Evolutionary conservation across 768 basidiomycete genomes (phyloP).

Genomic region (Cystobasidium tubakii): DNA sequence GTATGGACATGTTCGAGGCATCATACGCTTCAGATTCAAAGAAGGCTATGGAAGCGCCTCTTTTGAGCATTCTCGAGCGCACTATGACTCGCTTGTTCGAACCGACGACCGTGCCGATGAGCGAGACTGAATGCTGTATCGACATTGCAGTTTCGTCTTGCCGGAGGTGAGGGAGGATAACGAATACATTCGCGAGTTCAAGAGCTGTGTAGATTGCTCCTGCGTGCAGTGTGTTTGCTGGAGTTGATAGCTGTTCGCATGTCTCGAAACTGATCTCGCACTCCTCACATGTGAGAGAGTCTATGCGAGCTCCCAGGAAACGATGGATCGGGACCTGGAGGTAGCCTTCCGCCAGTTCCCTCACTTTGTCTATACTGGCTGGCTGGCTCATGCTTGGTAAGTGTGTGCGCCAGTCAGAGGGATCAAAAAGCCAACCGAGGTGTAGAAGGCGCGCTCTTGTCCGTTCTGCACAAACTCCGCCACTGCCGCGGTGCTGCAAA

Average conservation of each 20-base stretch:
- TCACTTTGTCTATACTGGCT: not conserved
- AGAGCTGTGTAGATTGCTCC: slow-evolving; percentile 7
- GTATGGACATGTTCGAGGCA: not conserved
- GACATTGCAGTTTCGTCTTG: not conserved
- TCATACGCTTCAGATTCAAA: slow-evolving; percentile 6
- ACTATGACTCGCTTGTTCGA: not conserved
- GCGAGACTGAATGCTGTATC: not conserved
- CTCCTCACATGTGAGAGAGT: not conserved
- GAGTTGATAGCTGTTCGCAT: not conserved
- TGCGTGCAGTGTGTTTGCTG: not conserved
- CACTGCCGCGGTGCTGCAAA: too few relatives aligned
- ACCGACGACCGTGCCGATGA: not conserved
- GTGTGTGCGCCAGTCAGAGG: not conserved
- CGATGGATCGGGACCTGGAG: not conserved
- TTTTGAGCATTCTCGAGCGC: not conserved
- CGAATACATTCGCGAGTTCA: slow-evolving; percentile 13
- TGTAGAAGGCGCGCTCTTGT: too few relatives aligned
- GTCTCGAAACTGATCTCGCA: not conserved
- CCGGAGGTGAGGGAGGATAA: not conserved
- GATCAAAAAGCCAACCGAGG: too few relatives aligned
- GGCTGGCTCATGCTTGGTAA: not conserved
- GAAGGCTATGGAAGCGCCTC: not conserved
- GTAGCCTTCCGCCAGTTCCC: not conserved
- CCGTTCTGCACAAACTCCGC: too few relatives aligned
- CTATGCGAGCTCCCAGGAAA: not conserved